Evolutionary conservation across 768 basidiomycete species (phyloP).

Genomic region (Agrocybe pediades): DNA sequence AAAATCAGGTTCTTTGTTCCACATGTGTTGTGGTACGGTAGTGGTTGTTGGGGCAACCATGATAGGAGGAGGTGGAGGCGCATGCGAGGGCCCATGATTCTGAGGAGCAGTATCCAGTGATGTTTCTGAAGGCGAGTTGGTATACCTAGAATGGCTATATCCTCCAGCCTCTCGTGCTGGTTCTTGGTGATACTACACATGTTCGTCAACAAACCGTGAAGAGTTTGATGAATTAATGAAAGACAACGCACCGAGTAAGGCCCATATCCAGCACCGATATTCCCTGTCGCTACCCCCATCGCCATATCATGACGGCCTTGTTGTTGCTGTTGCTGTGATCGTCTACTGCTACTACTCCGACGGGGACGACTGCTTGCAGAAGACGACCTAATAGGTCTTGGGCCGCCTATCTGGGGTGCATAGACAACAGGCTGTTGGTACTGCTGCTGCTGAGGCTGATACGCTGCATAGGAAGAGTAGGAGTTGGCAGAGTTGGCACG

Average conservation of each 20-base stretch:
- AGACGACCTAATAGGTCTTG: slow-evolving; percentile 23
- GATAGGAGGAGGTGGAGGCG: background rate
- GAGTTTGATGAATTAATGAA: background rate
- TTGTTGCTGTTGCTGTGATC: slow-evolving; percentile 24
- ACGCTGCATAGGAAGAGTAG: background rate
- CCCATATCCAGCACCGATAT: slow-evolving; percentile 80
- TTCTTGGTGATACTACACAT: slow-evolving; percentile 57
- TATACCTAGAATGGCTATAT: slow-evolving; percentile 57
- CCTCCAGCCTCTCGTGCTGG: slow-evolving; percentile 43
- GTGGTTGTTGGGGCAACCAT: slow-evolving; percentile 45
- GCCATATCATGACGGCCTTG: slow-evolving; percentile 57
- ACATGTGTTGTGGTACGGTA: slow-evolving; percentile 70
- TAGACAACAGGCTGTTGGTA: slow-evolving; percentile 19
- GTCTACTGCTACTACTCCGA: slow-evolving; percentile 17
- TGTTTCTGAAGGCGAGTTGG: slow-evolving; percentile 43
- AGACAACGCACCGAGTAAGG: slow-evolving; percentile 72
- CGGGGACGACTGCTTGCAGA: slow-evolving; percentile 25
- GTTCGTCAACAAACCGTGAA: background rate
- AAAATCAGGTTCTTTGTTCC: slow-evolving; percentile 85
- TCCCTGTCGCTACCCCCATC: slow-evolving; percentile 76
- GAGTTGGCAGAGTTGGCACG: slow-evolving; percentile 23
- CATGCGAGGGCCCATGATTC: slow-evolving; percentile 28
- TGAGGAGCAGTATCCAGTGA: slow-evolving; percentile 28
- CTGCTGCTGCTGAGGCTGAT: background rate
- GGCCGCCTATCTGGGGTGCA: slow-evolving; percentile 22